Percentiles rank a stretch among this genome's conserved stretches.
phyloP scores from a whole-genome alignment of 192 early-diverging fungal species.

The Allomyces macrogynus region DNA sequence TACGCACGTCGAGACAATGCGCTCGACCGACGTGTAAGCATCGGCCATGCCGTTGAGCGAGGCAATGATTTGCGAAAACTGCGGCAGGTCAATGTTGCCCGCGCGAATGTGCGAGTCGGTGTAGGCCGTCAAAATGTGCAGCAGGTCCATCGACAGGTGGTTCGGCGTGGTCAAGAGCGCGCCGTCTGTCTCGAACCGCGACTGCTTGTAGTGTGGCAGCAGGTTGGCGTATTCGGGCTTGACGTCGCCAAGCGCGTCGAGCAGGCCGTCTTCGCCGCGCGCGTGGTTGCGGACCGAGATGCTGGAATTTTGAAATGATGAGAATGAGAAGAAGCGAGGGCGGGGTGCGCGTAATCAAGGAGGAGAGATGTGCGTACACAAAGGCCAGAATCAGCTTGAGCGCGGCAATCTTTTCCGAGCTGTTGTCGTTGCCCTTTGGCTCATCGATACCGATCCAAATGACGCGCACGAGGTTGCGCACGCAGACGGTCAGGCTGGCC shows the following conservation, averaged over 20 bases:
- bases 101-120: background rate
- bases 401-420: constrained; percentile 35
- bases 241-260: background rate
- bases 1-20: background rate
- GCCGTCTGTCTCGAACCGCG: background rate
- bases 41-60: background rate
- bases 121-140: background rate
- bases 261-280: background rate
- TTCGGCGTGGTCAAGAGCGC: background rate
- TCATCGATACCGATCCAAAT: constrained; percentile 50
- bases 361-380: constrained; percentile 1
- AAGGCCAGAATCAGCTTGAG: constrained; percentile 65
- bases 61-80: background rate
- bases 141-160: background rate
- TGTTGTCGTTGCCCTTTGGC: constrained; percentile 24
- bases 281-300: background rate
- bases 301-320: background rate
- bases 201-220: background rate
- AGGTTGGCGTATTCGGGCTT: background rate
- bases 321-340: too few species aligned
- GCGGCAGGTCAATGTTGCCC: background rate
- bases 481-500: constrained; percentile 40
- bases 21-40: background rate
- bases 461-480: constrained; percentile 57
- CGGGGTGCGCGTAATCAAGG: too few species aligned